Evolutionary conservation across 2,329 filamentous ascomycete species (phyloP).

Genomic region (Paramyrothecium roridum): DNA sequence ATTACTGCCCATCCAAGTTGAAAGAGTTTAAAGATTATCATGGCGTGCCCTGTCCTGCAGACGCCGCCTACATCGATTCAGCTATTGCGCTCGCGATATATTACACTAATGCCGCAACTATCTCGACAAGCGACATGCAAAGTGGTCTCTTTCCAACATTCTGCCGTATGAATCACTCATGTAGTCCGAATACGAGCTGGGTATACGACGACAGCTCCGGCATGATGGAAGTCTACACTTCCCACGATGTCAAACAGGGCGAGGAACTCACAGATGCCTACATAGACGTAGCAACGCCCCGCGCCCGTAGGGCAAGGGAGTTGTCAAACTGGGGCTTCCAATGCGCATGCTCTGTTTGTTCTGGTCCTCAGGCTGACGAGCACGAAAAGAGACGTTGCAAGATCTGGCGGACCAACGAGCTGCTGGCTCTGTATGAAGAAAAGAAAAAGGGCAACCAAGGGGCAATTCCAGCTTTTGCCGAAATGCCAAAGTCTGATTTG

Average conservation of each 20-base stretch:
- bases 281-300: constrained; percentile 6
- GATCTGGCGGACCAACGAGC: constrained; percentile 5
- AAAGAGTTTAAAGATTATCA: constrained; percentile 4
- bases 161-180: constrained; percentile 9
- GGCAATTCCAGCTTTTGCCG: constrained; percentile 5
- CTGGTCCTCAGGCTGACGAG: constrained; percentile 4
- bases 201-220: constrained; percentile 5
- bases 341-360: constrained; percentile 4
- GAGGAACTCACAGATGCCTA: constrained; percentile 9
- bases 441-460: neutral
- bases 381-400: constrained; percentile 4
- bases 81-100: constrained; percentile 7
- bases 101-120: constrained; percentile 9
- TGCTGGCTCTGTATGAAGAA: constrained; percentile 6
- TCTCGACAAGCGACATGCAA: constrained; percentile 4
- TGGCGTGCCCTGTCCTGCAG: constrained; percentile 2
- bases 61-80: constrained; percentile 3
- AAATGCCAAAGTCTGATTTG: constrained; percentile 2
- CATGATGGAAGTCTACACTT: constrained; percentile 8
- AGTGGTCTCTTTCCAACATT: constrained; percentile 7
- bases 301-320: constrained; percentile 3
- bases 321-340: constrained; percentile 8
- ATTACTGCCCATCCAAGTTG: constrained; percentile 8
- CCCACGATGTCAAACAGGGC: constrained; percentile 7
- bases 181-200: constrained; percentile 7